Evolutionary conservation across 306 rosid genomes (phyloP).

Genomic region (Cotoneaster glaucophyllus): DNA sequence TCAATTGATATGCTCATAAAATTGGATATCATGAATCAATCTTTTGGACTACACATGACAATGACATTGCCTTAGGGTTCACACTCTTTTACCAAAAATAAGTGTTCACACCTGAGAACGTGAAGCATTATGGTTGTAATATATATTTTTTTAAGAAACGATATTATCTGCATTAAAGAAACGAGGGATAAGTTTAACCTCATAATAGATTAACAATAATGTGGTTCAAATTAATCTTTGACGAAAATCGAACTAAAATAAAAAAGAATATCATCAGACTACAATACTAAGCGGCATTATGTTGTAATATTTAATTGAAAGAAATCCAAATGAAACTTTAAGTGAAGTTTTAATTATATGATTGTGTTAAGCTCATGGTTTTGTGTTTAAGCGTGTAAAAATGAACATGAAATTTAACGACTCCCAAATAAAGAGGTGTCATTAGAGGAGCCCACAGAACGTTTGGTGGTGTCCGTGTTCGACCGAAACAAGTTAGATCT

Average conservation of each 20-base stretch:
- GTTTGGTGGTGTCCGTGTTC: not conserved
- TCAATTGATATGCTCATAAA: not conserved
- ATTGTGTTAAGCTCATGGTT: too few relatives aligned
- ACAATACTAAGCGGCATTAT: not conserved
- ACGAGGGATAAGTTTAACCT: fast-evolving
- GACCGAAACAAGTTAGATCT: not conserved
- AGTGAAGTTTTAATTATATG: too few relatives aligned
- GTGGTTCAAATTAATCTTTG: too few relatives aligned
- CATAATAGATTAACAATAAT: too few relatives aligned
- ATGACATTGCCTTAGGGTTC: not conserved
- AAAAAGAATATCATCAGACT: fast-evolving
- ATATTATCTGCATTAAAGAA: too few relatives aligned
- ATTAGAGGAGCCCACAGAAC: not conserved
- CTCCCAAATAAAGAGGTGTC: not conserved
- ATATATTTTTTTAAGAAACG: too few relatives aligned
- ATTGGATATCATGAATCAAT: not conserved
- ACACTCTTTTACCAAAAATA: not conserved
- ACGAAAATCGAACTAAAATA: too few relatives aligned
- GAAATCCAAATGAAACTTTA: too few relatives aligned
- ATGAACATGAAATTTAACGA: not conserved
- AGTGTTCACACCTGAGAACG: not conserved
- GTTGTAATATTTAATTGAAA: not conserved
- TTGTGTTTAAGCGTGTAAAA: not conserved
- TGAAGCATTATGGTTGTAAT: not conserved
- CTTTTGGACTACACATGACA: not conserved